These are phyloP conservation scores for Clavaria fumosa DNA, from an alignment of 768 basidiomycete species.

Conservation along the genomic window DNA sequence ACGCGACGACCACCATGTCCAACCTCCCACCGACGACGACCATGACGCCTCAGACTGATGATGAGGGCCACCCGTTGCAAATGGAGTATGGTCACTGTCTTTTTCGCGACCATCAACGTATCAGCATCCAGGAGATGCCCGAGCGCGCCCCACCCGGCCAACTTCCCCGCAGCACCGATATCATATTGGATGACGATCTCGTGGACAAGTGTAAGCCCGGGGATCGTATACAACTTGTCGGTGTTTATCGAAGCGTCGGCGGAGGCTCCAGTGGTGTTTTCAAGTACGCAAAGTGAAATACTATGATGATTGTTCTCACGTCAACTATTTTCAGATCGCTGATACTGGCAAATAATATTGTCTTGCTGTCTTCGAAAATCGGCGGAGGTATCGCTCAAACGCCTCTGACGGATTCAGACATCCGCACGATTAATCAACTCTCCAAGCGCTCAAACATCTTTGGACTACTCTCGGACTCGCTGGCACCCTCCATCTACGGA, in stretches of 20 bases:
- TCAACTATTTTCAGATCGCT: constrained; percentile 46
- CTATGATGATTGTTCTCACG: constrained; percentile 7
- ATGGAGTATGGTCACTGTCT: constrained; percentile 87
- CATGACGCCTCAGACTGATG: constrained; percentile 82
- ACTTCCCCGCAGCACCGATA: constrained; percentile 89
- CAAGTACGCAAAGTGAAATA: constrained; percentile 70
- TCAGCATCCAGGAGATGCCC: constrained; percentile 99
- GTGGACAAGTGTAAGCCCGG: constrained; percentile 98
- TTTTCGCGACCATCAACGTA: constrained; percentile 93
- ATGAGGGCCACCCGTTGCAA: constrained; percentile 72
- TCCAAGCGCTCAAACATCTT: constrained; percentile 81
- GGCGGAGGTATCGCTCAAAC: constrained; percentile 93
- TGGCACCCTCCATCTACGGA: constrained; percentile 95
- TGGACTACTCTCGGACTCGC: constrained; percentile 76
- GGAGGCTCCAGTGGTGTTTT: constrained; percentile 87
- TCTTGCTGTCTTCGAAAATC: constrained; percentile 84
- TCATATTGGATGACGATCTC: constrained; percentile 89
- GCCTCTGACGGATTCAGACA: constrained; percentile 82
- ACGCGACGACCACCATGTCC: constrained; percentile 77
- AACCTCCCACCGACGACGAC: constrained; percentile 76
- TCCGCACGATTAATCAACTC: constrained; percentile 90
- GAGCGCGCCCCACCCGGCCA: constrained; percentile 97
- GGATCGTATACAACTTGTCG: constrained; percentile 92
- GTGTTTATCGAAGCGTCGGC: constrained; percentile 86
- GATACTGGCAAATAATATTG: constrained; percentile 89